Evolutionary conservation across 176 grass and related monocot genomes (phyloP).

Genomic region (Hsuehochloa calcarea): DNA sequence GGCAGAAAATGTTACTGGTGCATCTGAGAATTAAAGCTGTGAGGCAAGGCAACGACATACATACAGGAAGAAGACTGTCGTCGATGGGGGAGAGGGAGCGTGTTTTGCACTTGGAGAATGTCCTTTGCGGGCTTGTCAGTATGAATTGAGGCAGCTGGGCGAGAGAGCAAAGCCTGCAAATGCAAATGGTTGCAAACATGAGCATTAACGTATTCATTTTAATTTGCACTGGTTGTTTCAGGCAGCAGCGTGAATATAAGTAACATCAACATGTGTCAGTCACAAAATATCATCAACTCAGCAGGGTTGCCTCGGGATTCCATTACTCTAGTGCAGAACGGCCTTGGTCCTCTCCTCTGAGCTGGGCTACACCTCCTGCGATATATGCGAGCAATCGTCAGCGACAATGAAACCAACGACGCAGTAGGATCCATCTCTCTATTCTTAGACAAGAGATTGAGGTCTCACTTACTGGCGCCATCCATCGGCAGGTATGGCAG

Average conservation of each 20-base stretch:
- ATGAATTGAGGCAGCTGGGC: conserved; percentile 80
- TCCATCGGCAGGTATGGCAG: conserved; percentile 93
- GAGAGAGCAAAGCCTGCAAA: conserved; percentile 74
- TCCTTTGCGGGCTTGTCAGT: conserved; percentile 54
- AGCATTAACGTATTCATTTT: not conserved
- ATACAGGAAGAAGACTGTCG: conserved; percentile 57
- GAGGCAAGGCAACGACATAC: not conserved
- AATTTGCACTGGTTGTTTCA: not conserved
- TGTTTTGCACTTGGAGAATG: conserved; percentile 78
- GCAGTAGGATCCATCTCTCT: no score
- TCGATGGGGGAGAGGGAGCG: conserved; percentile 75
- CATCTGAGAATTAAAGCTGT: no score
- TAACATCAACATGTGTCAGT: not conserved
- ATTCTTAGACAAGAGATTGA: no score
- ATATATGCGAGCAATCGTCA: not conserved
- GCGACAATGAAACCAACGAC: no score
- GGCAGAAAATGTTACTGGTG: no score
- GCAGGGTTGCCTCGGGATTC: no score
- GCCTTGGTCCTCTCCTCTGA: conserved; percentile 58
- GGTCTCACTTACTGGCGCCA: conserved; percentile 54
- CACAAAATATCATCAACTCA: not conserved
- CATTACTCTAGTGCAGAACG: no score
- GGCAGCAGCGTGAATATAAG: not conserved
- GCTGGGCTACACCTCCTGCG: conserved; percentile 69
- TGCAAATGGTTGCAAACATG: no score